Base-by-base conservation (phyloP, 2,329 filamentous ascomycete species). In the Ophiocordyceps unilateralis region DNA sequence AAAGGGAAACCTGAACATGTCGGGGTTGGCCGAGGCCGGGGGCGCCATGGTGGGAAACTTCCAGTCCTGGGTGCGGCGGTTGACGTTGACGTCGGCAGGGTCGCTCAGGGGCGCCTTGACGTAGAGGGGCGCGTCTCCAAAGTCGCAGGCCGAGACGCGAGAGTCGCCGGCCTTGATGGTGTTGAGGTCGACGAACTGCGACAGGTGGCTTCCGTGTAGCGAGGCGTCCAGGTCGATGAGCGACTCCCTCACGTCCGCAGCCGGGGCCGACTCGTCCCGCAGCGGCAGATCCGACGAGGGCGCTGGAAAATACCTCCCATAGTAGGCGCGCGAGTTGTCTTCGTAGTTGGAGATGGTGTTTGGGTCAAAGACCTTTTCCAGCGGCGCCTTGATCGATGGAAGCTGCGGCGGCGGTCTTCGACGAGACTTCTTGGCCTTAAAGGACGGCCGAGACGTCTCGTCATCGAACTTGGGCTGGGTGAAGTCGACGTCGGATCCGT, bases 331-430 rank as follows among this genome's bases (percentile, higher is more conserved):
- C 17, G 74, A 76, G 47, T 80, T 79, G 46, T 80, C 76, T 21
- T 76, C 69, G 47, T 81, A 81, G 46, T 69, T 76, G 2, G 74
- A 74, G 28, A 76, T 69, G 0, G 76, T 79, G 52, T 79, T 76
- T 5, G 75, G 75, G 45, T 81, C 76, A 51, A 81, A 81, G 0
- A 81, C 63, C 47, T 78, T 79, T 49, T 80, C 76, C 4, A 81
- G 57, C 0, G 76, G 76, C 10, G 66, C 74, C 48, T 70, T 73
- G 47, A 76, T 60, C 1, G 71, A 70, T 2, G 73, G 70, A 6
- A 79, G 60, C 22, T 69, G 67, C 40, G 76, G 70, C 4, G 76
- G 75, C 1, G 74, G 74, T 17, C 72, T 70, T 43, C 71, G 63
- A 17, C 76, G 67, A 12, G 64, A 58, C 51, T 74, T 74, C n/a